Conservation (phyloP, 2,329 filamentous ascomycete species). For the Beauveria sp. region DNA sequence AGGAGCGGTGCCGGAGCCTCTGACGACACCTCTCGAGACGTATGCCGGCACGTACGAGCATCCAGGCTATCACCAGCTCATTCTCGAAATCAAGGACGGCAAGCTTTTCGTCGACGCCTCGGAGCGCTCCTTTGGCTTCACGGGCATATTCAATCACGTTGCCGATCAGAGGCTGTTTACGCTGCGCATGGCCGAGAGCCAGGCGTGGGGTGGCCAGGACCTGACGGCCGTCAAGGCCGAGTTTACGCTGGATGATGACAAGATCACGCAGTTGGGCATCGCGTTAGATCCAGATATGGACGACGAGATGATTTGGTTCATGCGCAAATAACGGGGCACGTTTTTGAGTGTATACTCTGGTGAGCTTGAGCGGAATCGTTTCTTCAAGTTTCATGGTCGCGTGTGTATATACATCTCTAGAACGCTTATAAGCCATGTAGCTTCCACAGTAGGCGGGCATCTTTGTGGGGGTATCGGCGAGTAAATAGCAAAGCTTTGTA, state of each 20-base stretch:
- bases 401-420: neutral
- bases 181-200: slow-evolving; percentile 13
- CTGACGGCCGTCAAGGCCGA: slow-evolving; percentile 8
- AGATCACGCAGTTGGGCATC: slow-evolving; percentile 14
- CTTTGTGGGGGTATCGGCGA: neutral
- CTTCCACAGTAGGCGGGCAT: neutral
- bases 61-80: slow-evolving; percentile 20
- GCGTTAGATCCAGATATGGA: slow-evolving; percentile 14
- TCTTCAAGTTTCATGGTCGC: neutral
- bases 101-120: slow-evolving; percentile 19
- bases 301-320: slow-evolving; percentile 17
- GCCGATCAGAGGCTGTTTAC: slow-evolving; percentile 14
- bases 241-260: slow-evolving; percentile 16
- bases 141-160: slow-evolving; percentile 15
- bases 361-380: neutral
- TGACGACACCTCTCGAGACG: neutral
- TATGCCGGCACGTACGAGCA: slow-evolving; percentile 11
- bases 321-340: neutral
- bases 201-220: slow-evolving; percentile 13
- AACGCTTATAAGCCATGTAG: neutral
- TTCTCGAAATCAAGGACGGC: slow-evolving; percentile 14
- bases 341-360: neutral
- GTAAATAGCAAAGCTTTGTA: neutral
- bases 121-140: slow-evolving; percentile 22
- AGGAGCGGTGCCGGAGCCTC: neutral